Evolutionary conservation across 768 basidiomycete genomes (phyloP), one percentile per base, ranked within the genome.

Genomic region (Scleroderma citrinum): DNA sequence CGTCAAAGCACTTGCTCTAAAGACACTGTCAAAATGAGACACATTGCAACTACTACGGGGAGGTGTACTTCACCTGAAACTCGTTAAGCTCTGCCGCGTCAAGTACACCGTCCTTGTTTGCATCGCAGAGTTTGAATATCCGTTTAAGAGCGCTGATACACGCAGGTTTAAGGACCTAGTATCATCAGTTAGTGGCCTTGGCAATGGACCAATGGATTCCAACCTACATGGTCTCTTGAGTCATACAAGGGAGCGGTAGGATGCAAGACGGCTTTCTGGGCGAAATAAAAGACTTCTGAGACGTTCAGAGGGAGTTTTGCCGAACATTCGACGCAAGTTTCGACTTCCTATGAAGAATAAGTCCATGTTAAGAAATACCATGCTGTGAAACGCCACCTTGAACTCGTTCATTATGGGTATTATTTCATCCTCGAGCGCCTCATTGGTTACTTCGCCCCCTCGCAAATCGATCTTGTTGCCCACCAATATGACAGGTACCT

Each of bases 381-480:
- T 34, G 36, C 40, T 44, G 21, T 26, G 23, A 20, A 3, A 32
- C 20, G 12, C 48, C 61, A 85, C 93, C 81, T 99, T 99, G 82
- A 95, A 99, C 68, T 98, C 95, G 56, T 87, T 84, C 95, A 98
- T 99, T 48, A 99, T 92, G 26, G 95, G 95, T 48, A 88, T 68
- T 55, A 98, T 94, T 68, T 98, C 95, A 53, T 87, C 92, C 67
- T 95, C 92, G 52, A 99, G 69, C 2, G 87, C 91, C 62, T 95
- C 85, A 59, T 96, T 95, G 23, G 94, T 92, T 35, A 97, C 91
- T 60, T 89, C 82, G 2, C 93, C 94, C 4, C 91, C 92, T 16
- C 95, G 77, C 42, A 97, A 69, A 68, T 99, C 95, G 40, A 98
- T 99, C 73, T 98, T 99, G 73, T 99, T 99, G 46, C 95, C 95